phyloP scores from a whole-genome alignment of 1,139 yeast species.

The Entelexis paramagnoliae region DNA sequence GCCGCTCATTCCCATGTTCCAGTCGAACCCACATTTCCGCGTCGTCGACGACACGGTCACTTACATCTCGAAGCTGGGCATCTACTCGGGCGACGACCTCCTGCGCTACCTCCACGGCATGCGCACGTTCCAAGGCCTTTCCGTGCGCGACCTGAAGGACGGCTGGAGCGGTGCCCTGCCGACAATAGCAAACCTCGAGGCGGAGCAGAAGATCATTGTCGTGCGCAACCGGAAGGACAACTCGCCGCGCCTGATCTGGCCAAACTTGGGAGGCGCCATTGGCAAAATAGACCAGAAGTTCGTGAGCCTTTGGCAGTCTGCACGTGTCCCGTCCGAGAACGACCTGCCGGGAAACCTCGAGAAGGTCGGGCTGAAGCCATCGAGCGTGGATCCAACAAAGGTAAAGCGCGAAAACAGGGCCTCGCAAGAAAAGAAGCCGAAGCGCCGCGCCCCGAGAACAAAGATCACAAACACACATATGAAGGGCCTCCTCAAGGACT shows the following conservation, averaged over 20 bases:
- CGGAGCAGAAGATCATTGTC: conserved; percentile 65
- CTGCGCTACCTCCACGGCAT: conserved; percentile 65
- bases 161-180: conserved; percentile 93
- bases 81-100: conserved; percentile 68
- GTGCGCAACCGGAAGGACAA: conserved; percentile 86
- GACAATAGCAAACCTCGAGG: conserved; percentile 67
- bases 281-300: conserved; percentile 77
- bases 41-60: conserved; percentile 51
- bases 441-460: conserved; percentile 84
- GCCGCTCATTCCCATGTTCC: conserved; percentile 47
- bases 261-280: conserved; percentile 65
- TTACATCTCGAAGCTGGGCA: conserved; percentile 81
- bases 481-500: conserved; percentile 83
- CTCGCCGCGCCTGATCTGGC: conserved; percentile 85
- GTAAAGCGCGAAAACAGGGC: conserved; percentile 43
- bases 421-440: conserved; percentile 52
- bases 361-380: conserved; percentile 84
- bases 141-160: conserved; percentile 83
- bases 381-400: conserved; percentile 92
- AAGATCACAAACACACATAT: conserved; percentile 93
- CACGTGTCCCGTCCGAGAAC: conserved; percentile 70
- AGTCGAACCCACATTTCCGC: conserved; percentile 61
- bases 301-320: conserved; percentile 65
- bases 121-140: conserved; percentile 76
- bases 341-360: conserved; percentile 69